These are phyloP conservation scores for Phytophthora chlamydospora DNA, from an alignment of 352 stramenopile genomes.

Conservation along the genomic window DNA sequence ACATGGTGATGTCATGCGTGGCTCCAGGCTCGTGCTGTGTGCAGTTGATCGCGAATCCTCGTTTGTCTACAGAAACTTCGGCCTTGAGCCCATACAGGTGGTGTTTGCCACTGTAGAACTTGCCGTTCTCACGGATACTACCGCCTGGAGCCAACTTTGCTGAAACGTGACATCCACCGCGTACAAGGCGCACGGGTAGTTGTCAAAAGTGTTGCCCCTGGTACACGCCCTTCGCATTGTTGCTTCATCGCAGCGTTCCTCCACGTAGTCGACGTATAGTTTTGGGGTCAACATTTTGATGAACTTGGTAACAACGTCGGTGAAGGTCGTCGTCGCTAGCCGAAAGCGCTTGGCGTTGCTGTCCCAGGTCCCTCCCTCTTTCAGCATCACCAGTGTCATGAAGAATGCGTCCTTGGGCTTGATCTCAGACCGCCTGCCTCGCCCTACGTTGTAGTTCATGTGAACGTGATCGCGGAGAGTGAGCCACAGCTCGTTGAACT, in stretches of 20 bases:
- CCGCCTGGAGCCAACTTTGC: neutral
- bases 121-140: neutral
- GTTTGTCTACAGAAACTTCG: slow-evolving; percentile 2
- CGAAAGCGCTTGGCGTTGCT: too few relatives aligned
- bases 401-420: slow-evolving; percentile 6
- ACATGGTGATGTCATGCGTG: slow-evolving; percentile 4
- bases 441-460: slow-evolving; percentile 7
- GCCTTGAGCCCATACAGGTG: slow-evolving; percentile 4
- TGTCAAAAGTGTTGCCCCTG: neutral
- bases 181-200: slow-evolving; percentile 7
- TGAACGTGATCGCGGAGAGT: slow-evolving; percentile 3
- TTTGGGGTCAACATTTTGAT: neutral
- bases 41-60: slow-evolving; percentile 8
- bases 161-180: slow-evolving; percentile 7
- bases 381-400: slow-evolving; percentile 10
- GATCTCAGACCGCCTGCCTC: slow-evolving; percentile 4
- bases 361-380: too few relatives aligned
- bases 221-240: neutral
- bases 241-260: neutral
- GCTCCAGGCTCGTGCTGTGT: neutral
- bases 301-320: slow-evolving; percentile 5
- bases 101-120: slow-evolving; percentile 6
- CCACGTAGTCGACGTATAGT: slow-evolving; percentile 1
- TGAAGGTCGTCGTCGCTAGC: too few relatives aligned
- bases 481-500: slow-evolving; percentile 13